phyloP scores from a whole-genome alignment of 331 rosid species.

The Arachis monticola region DNA sequence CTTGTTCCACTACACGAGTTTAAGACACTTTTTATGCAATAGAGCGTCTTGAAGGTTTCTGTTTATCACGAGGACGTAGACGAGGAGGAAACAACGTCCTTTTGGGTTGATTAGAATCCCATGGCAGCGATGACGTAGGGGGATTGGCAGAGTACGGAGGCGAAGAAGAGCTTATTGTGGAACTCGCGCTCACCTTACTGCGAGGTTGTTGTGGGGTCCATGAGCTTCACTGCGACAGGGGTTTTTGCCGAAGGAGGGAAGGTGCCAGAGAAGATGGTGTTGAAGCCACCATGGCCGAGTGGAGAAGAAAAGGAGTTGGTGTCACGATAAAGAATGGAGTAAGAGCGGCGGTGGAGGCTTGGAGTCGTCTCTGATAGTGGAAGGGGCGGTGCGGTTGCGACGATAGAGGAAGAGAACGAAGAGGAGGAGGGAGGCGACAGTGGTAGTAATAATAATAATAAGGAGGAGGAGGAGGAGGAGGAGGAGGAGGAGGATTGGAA shows the following conservation, averaged over 20 bases:
- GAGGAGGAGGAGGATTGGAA: slow-evolving; percentile 3
- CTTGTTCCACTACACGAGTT: slow-evolving; percentile 71
- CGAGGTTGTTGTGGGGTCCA: slow-evolving; percentile 74
- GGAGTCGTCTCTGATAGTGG: slow-evolving; percentile 52
- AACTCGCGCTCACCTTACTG: slow-evolving; percentile 92
- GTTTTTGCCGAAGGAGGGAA: slow-evolving; percentile 47
- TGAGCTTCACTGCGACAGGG: slow-evolving; percentile 78
- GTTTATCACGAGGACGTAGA: slow-evolving; percentile 74
- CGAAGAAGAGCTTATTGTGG: slow-evolving; percentile 88
- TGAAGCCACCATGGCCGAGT: slow-evolving; percentile 95
- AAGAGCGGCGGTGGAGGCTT: slow-evolving; percentile 68
- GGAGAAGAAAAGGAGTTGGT: slow-evolving; percentile 80
- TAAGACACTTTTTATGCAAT: slow-evolving; percentile 63
- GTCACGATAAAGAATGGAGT: slow-evolving; percentile 83
- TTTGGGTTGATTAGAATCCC: slow-evolving; percentile 75
- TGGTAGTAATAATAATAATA: slow-evolving; percentile 34
- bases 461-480: slow-evolving; percentile 39
- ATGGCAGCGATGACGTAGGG: slow-evolving; percentile 54
- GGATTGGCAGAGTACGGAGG: slow-evolving; percentile 62
- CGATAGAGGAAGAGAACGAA: slow-evolving; percentile 57
- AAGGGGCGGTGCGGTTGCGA: slow-evolving; percentile 58
- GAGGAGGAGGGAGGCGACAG: slow-evolving; percentile 53
- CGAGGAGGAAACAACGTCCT: slow-evolving; percentile 71
- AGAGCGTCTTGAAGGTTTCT: slow-evolving; percentile 95
- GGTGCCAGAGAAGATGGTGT: slow-evolving; percentile 70